Evolutionary conservation across 2,329 filamentous ascomycete species (phyloP).

Genomic region (Chaetomium globosum): DNA sequence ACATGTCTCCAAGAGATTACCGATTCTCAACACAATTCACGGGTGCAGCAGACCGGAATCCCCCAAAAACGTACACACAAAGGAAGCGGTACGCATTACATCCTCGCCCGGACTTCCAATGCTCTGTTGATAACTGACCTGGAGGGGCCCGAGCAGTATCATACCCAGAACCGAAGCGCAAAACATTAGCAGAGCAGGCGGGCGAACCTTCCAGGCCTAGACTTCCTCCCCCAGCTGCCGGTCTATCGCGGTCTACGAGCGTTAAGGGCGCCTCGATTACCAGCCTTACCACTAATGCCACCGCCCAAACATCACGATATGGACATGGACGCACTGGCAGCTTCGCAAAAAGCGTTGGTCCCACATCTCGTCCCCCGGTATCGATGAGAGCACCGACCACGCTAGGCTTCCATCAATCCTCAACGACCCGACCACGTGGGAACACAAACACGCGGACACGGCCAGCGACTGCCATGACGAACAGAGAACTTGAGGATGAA

Average conservation of each 20-base stretch:
- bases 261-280: conserved; percentile 48
- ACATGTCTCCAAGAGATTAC: conserved; percentile 55
- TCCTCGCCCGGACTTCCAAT: conserved; percentile 2
- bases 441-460: conserved; percentile 47
- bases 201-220: conserved; percentile 53
- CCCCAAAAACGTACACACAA: conserved; percentile 53
- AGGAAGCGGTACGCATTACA: conserved; percentile 39
- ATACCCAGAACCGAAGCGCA: conserved; percentile 63
- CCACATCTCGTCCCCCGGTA: conserved; percentile 52
- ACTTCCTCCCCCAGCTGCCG: conserved; percentile 45
- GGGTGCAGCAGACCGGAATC: conserved; percentile 49
- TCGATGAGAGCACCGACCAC: conserved; percentile 55
- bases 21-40: conserved; percentile 63
- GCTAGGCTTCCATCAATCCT: conserved; percentile 51
- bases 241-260: conserved; percentile 45
- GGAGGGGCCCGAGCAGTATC: conserved; percentile 45
- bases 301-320: conserved; percentile 46
- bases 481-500: conserved; percentile 40
- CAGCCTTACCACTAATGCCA: conserved; percentile 39
- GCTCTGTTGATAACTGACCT: conserved; percentile 23
- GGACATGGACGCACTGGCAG: conserved; percentile 50
- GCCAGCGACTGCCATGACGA: conserved; percentile 46
- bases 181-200: conserved; percentile 58
- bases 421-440: conserved; percentile 49
- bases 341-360: conserved; percentile 62